Conservation (phyloP, 2,329 filamentous ascomycete species). For the Arthrobotrys sinensis region DNA sequence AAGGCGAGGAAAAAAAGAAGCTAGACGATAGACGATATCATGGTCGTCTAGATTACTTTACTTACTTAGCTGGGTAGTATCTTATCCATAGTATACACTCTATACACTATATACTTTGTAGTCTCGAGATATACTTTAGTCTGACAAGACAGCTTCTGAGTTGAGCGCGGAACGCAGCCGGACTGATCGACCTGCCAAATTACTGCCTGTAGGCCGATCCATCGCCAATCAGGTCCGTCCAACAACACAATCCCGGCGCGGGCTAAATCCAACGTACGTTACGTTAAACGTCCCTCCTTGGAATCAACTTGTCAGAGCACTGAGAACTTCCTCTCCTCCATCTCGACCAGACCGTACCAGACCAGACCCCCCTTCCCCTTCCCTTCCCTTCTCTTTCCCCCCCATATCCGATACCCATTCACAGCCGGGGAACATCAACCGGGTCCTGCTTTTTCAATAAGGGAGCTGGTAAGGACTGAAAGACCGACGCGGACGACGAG, state of each 20-base stretch:
- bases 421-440: conserved; percentile 59
- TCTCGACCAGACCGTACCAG: conserved; percentile 11
- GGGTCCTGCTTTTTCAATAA: conserved; percentile 48
- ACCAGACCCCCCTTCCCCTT: neutral
- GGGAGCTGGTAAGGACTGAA: conserved; percentile 43
- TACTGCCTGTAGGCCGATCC: conserved; percentile 57
- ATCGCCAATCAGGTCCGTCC: conserved; percentile 59
- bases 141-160: conserved; percentile 13
- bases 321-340: conserved; percentile 15
- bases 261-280: conserved; percentile 45
- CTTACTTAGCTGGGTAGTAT: too few relatives aligned
- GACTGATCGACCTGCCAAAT: conserved; percentile 60
- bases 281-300: neutral
- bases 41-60: too few relatives aligned
- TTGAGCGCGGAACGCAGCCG: conserved; percentile 45
- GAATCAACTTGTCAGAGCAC: neutral
- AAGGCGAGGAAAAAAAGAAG: too few relatives aligned
- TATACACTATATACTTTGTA: too few relatives aligned
- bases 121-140: too few relatives aligned
- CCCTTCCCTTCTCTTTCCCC: neutral
- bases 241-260: conserved; percentile 36
- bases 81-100: too few relatives aligned
- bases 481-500: conserved; percentile 51
- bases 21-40: neutral
- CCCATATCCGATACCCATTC: conserved; percentile 4